A percentile compares a stretch with the other conserved stretches of the same genome.
These are phyloP conservation scores for Blastocystis sp. DNA, from an alignment of 352 stramenopile species.

Conservation along the genomic window DNA sequence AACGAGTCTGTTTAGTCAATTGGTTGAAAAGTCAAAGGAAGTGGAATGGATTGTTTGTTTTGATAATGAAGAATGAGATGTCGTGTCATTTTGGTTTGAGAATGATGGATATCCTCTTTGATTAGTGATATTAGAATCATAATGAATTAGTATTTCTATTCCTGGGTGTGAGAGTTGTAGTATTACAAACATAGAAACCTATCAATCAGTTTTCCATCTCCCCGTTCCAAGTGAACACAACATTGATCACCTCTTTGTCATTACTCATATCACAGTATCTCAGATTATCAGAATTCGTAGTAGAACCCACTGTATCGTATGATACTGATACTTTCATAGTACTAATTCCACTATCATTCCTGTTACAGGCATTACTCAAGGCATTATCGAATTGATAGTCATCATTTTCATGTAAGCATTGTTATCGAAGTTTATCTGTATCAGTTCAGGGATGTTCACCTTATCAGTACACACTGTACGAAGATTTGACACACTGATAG, in stretches of 20 bases:
- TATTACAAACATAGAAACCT: no score
- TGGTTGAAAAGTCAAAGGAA: conserved; percentile 64
- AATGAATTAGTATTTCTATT: neutral
- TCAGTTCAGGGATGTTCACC: neutral
- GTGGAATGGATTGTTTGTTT: conserved; percentile 24
- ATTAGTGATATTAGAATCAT: neutral
- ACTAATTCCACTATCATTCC: no score
- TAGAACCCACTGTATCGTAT: no score
- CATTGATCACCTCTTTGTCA: no score
- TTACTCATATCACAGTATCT: no score
- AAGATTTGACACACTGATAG: neutral
- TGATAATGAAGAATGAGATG: neutral
- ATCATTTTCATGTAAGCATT: neutral
- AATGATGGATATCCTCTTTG: neutral
- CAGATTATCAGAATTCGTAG: no score
- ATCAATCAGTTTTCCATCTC: no score
- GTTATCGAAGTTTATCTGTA: neutral
- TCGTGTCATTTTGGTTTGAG: neutral
- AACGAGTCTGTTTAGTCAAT: conserved; percentile 72
- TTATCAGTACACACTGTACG: neutral
- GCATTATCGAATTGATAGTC: neutral
- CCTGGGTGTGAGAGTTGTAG: no score
- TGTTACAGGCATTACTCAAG: neutral
- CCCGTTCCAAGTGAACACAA: no score
- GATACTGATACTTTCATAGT: no score